Base-by-base conservation (phyloP, 1,284 basidiomycete genomes). In the Cryptococcus sp. region DNA sequence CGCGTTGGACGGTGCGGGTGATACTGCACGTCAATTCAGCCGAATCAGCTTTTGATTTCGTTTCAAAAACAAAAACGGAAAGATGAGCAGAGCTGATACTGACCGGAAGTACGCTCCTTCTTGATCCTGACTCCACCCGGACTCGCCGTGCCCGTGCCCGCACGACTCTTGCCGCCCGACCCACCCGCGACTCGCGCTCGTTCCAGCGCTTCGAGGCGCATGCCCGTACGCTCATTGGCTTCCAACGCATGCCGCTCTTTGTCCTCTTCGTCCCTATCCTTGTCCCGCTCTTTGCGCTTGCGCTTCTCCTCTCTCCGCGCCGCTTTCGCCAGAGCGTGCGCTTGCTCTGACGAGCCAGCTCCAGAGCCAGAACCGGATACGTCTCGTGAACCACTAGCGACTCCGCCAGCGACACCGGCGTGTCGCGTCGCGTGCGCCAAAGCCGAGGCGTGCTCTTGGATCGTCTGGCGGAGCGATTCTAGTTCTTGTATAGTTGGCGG, bases 401-500 rank as follows among this genome's bases (percentile, higher is more conserved):
- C 63, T 87, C 85, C 62, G 83, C 0, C n/a, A 45, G 5, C 41
- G 41, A 17, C 41, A 3, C 19, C 19, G 41, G 86, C 86, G 78
- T 87, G 88, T 81, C 30, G 30, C 8, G 30, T 35, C 30, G 13
- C 30, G 30, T 35, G 30, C 30, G 30, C 4, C 82, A 85, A 48
- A 81, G 80, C 81, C 62, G 83, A 79, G 65, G 82, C 83, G 58
- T 87, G 79, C 47, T 81, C 67, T 60, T 77, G 79, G 48, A 93
- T 82, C 68, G 89, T 85, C 23, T 80, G 68, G 27, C 86, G 83
- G 15, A 91, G 82, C 27, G 76, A 66, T 60, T 89, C 85, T 51
- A 92, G 85, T 50, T 91, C 89, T 57, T 88, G 85, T 22, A 85
- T 83, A 13, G 83, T 80, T 3, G 90, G 90, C 16, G 91, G 81